Base-by-base conservation (phyloP, 163 green algal genomes). In the Chloromonas sp. region DNA sequence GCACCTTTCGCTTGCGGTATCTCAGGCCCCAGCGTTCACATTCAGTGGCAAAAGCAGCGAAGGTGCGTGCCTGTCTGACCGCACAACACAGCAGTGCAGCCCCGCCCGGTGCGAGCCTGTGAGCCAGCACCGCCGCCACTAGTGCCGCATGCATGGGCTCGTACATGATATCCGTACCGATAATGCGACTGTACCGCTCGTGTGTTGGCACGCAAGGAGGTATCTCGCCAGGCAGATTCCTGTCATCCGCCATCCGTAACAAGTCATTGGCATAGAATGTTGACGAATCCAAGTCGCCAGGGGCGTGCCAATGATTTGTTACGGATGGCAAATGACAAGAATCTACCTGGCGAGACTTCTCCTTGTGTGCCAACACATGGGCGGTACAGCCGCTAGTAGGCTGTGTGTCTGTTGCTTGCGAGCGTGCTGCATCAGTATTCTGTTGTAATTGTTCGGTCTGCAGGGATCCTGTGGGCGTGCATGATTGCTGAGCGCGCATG, bases 131-230 rank as follows among this genome's bases (percentile, higher is more conserved):
- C 57, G 90, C 89, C 58, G 94, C 91, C 58, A 97, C 89, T 57
- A 93, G 85, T 76, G 84, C 14, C 0, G 92, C 89, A 79, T 96
- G 93, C 5, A 74, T 60, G 60, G 78, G 84, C 87, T 98, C 95
- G 84, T 98, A 98, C 85, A 98, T 90, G 13, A 98, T 85, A 84
- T 98, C 93, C 2, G 86, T 94, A 0, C 87, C 92, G 2, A 95
- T 77, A 0, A 96, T 87, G 1, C 94, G 76, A 1, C 90, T 79
- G 71, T 92, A 94, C 60, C 5, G 84, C 0, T 62, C 70, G 13
- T 66, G 62, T 86, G 60, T 62, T 11, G 74, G 83, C 59, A 86
- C 74, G 15, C 58, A 60, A 14, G 83, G 83, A 15, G 83, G 83
- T 60, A 85, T 14, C 71, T 74, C 77, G 3, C 77, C 78, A 36